Conservation (phyloP, 2,329 filamentous ascomycete species). For the Penicillium frequentans region DNA sequence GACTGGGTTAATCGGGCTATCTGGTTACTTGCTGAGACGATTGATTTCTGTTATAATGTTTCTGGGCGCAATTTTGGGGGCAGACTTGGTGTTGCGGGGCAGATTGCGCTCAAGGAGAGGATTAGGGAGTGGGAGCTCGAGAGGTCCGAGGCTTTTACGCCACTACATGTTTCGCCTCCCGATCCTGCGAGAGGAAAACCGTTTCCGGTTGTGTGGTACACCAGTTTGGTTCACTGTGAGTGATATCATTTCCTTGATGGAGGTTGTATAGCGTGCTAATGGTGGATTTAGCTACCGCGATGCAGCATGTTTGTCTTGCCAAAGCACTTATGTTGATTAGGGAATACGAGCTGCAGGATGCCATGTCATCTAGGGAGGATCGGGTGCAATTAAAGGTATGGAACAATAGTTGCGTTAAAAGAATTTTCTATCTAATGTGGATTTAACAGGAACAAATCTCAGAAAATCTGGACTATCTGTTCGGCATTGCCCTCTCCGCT, state of each 20-base stretch:
- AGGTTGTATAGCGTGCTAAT: neutral
- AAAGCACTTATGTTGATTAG: conserved; percentile 32
- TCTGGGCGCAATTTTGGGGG: conserved; percentile 19
- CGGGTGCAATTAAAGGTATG: conserved; percentile 26
- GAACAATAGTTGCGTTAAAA: neutral
- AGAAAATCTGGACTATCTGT: conserved; percentile 31
- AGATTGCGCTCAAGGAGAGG: conserved; percentile 22
- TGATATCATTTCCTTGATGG: neutral
- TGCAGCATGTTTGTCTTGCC: conserved; percentile 35
- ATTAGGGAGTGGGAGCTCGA: conserved; percentile 30
- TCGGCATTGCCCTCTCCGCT: conserved; percentile 34
- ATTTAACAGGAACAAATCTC: conserved; percentile 23
- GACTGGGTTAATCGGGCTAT: conserved; percentile 36
- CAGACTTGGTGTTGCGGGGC: conserved; percentile 15
- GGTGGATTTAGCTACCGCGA: conserved; percentile 27
- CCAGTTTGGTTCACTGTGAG: conserved; percentile 33
- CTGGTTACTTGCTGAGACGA: conserved; percentile 35
- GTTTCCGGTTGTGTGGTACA: conserved; percentile 36
- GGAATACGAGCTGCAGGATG: conserved; percentile 18
- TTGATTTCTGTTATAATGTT: conserved; percentile 34
- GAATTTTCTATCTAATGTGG: neutral
- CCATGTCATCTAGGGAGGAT: conserved; percentile 10
- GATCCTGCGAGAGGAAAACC: conserved; percentile 28
- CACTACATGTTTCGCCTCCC: conserved; percentile 30
- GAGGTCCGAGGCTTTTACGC: conserved; percentile 29